Evolutionary conservation across 1,139 yeast species (phyloP).

Genomic region (Debaryomyces udenii): DNA sequence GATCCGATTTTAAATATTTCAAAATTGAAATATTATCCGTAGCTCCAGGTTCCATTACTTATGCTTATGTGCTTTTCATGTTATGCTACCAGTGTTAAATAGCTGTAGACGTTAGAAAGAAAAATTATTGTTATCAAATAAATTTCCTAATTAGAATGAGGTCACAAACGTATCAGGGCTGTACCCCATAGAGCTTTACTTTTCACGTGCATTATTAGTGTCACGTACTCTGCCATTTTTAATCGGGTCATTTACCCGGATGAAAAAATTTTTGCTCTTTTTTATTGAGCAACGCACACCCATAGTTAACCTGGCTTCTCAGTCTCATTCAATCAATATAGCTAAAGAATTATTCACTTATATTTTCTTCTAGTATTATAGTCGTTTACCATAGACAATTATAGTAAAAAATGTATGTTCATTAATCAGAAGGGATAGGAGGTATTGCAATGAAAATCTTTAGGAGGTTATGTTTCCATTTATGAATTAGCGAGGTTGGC

Average conservation of each 20-base stretch:
- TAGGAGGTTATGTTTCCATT: background rate
- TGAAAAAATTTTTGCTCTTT: conserved; percentile 1
- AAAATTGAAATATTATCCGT: conserved; percentile 4
- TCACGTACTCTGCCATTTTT: conserved; percentile 3
- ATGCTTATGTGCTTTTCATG: no score
- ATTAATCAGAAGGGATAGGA: background rate
- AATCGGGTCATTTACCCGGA: background rate
- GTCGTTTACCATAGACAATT: conserved; percentile 8
- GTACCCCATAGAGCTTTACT: background rate
- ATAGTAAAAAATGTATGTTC: conserved; percentile 8
- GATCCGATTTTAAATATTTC: conserved; percentile 8
- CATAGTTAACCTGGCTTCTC: background rate
- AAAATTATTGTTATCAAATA: background rate
- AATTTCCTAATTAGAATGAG: background rate
- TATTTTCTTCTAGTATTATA: conserved; percentile 7
- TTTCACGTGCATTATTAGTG: background rate
- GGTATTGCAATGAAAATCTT: conserved; percentile 2
- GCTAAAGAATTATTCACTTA: conserved; percentile 5
- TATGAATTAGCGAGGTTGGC: no score
- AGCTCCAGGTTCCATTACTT: background rate
- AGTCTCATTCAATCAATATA: conserved; percentile 6
- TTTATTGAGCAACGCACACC: conserved; percentile 7
- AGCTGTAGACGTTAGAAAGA: background rate
- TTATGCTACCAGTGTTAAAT: no score
- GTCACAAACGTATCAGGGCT: conserved; percentile 8